phyloP scores from a whole-genome alignment of 257 asterid species.

The Solanum sparsipilum region DNA sequence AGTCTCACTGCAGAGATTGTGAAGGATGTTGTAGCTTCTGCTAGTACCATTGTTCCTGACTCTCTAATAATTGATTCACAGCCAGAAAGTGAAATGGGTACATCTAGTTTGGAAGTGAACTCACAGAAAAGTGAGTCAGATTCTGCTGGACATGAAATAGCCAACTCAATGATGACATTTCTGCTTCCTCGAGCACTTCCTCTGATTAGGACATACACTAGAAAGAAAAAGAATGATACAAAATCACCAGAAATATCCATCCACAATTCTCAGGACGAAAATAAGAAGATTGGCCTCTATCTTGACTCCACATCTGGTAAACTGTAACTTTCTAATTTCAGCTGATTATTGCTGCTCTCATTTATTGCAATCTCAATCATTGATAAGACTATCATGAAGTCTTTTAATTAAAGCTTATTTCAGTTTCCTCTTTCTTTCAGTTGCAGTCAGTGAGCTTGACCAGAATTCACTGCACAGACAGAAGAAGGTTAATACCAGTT shows the following conservation, averaged over 20 bases:
- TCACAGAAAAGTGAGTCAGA: slow-evolving; percentile 44
- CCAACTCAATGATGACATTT: slow-evolving; percentile 65
- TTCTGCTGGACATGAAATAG: slow-evolving; percentile 48
- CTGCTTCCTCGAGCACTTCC: slow-evolving; percentile 89
- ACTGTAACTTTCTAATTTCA: slow-evolving; percentile 9
- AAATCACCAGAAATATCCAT: slow-evolving; percentile 15
- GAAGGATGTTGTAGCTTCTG: slow-evolving; percentile 20
- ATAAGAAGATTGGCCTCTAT: slow-evolving; percentile 10
- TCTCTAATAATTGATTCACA: slow-evolving; percentile 34
- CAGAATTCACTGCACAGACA: slow-evolving; percentile 17
- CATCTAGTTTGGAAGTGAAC: slow-evolving; percentile 21
- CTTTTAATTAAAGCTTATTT: not conserved
- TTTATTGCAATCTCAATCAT: not conserved
- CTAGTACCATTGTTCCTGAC: slow-evolving; percentile 23
- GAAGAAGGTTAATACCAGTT: slow-evolving; percentile 15
- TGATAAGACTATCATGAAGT: not conserved
- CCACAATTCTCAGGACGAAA: slow-evolving; percentile 22
- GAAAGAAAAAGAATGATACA: slow-evolving; percentile 48
- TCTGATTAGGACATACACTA: slow-evolving; percentile 59
- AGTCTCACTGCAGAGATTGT: slow-evolving; percentile 12
- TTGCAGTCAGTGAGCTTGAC: slow-evolving; percentile 26
- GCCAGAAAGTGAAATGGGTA: slow-evolving; percentile 39
- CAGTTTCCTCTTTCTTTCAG: not conserved
- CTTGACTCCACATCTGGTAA: slow-evolving; percentile 37
- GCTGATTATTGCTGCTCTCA: not conserved